Base-by-base conservation (phyloP, 345 rosid genomes). In the Hibiscus trionum region DNA sequence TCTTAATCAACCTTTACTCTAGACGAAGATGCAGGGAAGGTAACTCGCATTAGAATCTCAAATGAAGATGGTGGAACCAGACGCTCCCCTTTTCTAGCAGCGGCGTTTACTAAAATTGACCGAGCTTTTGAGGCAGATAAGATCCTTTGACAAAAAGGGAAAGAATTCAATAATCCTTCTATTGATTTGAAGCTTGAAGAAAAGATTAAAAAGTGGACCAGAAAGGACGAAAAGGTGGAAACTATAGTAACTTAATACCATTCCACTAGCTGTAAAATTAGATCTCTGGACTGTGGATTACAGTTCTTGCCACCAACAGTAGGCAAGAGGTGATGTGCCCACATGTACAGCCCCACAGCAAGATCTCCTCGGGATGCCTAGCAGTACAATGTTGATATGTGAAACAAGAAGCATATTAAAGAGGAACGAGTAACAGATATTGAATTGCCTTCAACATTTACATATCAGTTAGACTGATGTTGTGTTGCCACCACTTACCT, bases 241-340 rank as follows among this genome's bases (percentile, higher is more conserved):
- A 29, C 14, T 66, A 61, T 15, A 2, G 0, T 4, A 61, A 26
- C 17, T 60, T 57, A 75, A 70, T 77, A 86, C 86, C 78, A 81
- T 83, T 82, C 86, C 46, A 68, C 84, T 57, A 87, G 77, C 82
- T 88, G 97, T 80, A 91, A 79, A 56, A 88, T 78, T 59, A 87
- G 75, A 83, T 91, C 97, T 69, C 97, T 87, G 70, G 91, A 87
- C 83, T 78, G 92, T 15, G 93, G 94, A 80, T 82, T 91, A 67
- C 86, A 84, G 79, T 74, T 84, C 82, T 82, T 84, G 57, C 63
- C 77, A 82, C 73, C 70, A 52, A 83, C 76, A 7, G 80, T 69
- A 12, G 91, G 92, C 70, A 91, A 76, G 31, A 91, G 87, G 81
- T 82, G 76, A 75, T 84, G 94, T 24, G 86, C 79, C 94, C 97